Evolutionary conservation across 2,329 filamentous ascomycete genomes (phyloP), one percentile per base, ranked within the genome.

Genomic region (Teratosphaeriaceae sp.): DNA sequence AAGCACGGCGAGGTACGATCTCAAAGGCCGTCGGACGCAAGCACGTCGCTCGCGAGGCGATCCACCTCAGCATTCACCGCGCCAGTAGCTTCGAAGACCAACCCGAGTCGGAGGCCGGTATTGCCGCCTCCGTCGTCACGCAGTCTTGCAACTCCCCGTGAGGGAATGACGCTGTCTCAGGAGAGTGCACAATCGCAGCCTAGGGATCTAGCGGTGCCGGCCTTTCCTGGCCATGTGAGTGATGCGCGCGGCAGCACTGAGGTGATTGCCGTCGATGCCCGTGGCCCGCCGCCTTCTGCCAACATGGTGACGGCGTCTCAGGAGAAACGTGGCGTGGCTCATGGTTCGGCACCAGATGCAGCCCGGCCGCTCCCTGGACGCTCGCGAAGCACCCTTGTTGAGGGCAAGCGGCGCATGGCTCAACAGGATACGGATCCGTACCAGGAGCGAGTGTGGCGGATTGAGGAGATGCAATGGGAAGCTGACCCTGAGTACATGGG

Each of bases 271-370:
- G 4, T 34, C 31, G 20, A 19, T 13, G 31, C 15, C 6, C n/a
- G n/a, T 27, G 24, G 24, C 24, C 24, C 24, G 8, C 35, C 35
- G 24, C 35, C 35, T 15, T 35, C 31, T n/a, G 35, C 35, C 4
- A 38, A 38, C 35, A 38, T 23, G 35, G 22, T 38, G 19, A 38
- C 35, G 7, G 35, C 35, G 7, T 23, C 19, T 9, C 35, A 38
- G 22, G 35, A 38, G 22, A 18, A 23, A 12, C 35, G 20, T 20
- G 35, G 35, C 20, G 24, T 38, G 3, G 6, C 19, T 8, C 35
- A 38, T 38, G 35, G 35, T 20, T 11, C 9, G 7, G 20, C 3
- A 11, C n/a, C 22, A 18, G 5, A 13, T 5, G 6, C 13, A 7
- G 31, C 31, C 31, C 11, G 15, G 12, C 31, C 31, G 19, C 12